Evolutionary conservation across 2,329 filamentous ascomycete genomes (phyloP).

Genomic region (Aaosphaeria arxii): DNA sequence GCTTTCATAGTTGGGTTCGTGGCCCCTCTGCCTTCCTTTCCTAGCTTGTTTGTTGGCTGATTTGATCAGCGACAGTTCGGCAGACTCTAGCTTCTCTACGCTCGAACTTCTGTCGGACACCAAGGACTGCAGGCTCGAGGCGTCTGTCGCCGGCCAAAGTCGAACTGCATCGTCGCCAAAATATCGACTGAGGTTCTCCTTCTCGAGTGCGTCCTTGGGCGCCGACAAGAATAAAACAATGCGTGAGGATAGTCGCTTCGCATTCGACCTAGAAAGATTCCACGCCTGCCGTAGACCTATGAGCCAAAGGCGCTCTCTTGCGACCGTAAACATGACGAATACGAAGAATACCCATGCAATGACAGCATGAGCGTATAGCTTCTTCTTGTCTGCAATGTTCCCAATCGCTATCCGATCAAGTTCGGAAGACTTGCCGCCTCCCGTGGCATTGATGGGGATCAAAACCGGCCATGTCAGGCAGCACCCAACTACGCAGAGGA

Average conservation of each 20-base stretch:
- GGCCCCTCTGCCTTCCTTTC: conserved; percentile 56
- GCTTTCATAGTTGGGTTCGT: conserved; percentile 48
- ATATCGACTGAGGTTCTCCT: conserved; percentile 71
- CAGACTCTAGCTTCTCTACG: conserved; percentile 78
- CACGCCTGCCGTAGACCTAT: conserved; percentile 93
- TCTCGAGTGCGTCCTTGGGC: conserved; percentile 72
- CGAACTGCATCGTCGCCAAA: conserved; percentile 79
- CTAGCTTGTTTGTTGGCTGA: conserved; percentile 72
- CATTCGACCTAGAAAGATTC: conserved; percentile 78
- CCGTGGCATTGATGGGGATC: conserved; percentile 85
- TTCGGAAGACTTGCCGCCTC: conserved; percentile 61
- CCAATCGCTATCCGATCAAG: conserved; percentile 77
- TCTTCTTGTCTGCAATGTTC: conserved; percentile 66
- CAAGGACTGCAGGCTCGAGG: conserved; percentile 72
- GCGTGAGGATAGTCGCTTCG: conserved; percentile 81
- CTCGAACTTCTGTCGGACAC: conserved; percentile 79
- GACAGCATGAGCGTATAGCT: conserved; percentile 74
- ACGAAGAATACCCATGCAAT: conserved; percentile 78
- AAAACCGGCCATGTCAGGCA: conserved; percentile 84
- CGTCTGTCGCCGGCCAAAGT: conserved; percentile 80
- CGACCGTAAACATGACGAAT: conserved; percentile 85
- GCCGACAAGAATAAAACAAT: conserved; percentile 89
- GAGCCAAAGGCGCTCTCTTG: conserved; percentile 85
- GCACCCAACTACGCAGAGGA: conserved; percentile 80
- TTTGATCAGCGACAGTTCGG: conserved; percentile 82